Evolutionary conservation across 352 stramenopile species (phyloP), one percentile per base, ranked within the genome.

Genomic region (Phytopythium helicoides): DNA sequence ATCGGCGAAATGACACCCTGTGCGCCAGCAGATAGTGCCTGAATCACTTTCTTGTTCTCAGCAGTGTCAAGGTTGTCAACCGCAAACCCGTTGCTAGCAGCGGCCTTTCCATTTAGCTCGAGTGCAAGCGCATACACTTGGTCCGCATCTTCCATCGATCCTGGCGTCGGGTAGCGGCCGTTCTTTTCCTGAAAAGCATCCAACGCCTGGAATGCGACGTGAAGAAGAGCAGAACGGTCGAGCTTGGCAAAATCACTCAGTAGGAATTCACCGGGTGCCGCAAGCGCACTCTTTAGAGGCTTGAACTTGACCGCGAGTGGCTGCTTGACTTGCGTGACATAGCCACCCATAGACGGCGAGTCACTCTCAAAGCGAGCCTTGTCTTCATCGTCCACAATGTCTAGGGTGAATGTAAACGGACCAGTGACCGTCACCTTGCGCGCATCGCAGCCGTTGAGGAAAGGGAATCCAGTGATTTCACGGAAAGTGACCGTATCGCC

Each of bases 191-290:
- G 69, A 67, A 97, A 98, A 9, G 68, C 69, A 55, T 97, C 84
- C 14, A 98, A 68, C 5, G 78, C 92, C 44, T 89, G 81, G 60
- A 97, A 94, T 1, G 83, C 89, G 40, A 97, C 28, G 62, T 98
- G 94, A 15, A 98, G 83, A 38, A 94, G 64, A 53, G 94, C 82
- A 0, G 88, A 80, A 22, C 96, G 92, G 54, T 95, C 95, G 52
- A 99, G 79, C 69, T 99, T 99, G 31, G 95, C 96, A 73, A 99
- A 99, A 53, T 99, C 97, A 23, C 80, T 98, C 54, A 98, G 81
- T 60, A 99, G 87, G 46, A 99, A 97, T 41, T 99, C 94, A 10
- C 93, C 94, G n/a, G 94, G 95, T 7, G 87, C 62, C 1, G 57
- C 68, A 31, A 99, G 70, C 11, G 94, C 83, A 44, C 91, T 87